Conservation (phyloP, 306 rosid species). For the Arachis hypogaea region DNA sequence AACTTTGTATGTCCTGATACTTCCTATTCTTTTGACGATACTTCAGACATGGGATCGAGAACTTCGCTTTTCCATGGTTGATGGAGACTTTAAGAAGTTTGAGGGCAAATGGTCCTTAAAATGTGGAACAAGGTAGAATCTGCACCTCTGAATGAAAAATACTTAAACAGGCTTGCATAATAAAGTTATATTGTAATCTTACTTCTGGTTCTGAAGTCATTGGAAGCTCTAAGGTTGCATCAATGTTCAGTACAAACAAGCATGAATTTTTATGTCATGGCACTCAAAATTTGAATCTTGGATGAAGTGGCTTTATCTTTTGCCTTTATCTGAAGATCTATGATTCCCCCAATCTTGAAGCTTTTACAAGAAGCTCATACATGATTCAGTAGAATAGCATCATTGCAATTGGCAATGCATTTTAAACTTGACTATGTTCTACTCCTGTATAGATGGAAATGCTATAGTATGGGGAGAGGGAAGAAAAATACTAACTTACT, state of each 20-base stretch:
- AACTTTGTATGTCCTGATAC: constrained; percentile 28
- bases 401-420: not conserved
- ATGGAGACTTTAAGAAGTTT: constrained; percentile 94
- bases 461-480: not conserved
- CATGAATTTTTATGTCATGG: not conserved
- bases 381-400: not conserved
- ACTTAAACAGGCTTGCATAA: constrained; percentile 22
- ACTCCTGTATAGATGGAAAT: not conserved
- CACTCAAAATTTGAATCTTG: not conserved
- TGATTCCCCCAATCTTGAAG: constrained; percentile 5
- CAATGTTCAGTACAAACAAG: not conserved
- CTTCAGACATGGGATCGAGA: constrained; percentile 77
- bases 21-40: constrained; percentile 13
- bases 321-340: constrained; percentile 20
- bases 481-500: not conserved
- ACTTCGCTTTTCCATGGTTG: constrained; percentile 95
- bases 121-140: constrained; percentile 71
- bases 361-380: not conserved
- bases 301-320: constrained; percentile 18
- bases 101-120: constrained; percentile 95
- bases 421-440: constrained; percentile 9
- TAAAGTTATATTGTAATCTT: constrained; percentile 18
- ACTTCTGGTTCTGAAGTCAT: not conserved
- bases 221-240: constrained; percentile 17
- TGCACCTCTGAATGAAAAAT: constrained; percentile 32